These are phyloP conservation scores for Xylariaceae sp. DNA, from an alignment of 2,329 filamentous ascomycete species.

Conservation along the genomic window DNA sequence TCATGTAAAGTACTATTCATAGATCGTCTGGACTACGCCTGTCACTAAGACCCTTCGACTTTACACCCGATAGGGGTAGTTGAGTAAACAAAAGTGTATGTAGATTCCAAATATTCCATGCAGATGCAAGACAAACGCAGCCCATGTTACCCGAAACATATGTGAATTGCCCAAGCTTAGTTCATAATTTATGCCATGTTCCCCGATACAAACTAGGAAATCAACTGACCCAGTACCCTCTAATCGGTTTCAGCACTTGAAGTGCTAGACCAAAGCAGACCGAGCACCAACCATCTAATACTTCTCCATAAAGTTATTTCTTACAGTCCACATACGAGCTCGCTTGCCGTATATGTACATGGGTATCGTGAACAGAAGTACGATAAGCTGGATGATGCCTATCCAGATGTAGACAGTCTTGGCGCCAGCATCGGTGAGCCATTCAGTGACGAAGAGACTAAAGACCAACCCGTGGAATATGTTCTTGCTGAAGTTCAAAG, in stretches of 20 bases:
- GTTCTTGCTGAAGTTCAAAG: conserved; percentile 93
- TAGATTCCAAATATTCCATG: too few relatives aligned
- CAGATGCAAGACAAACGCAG: too few relatives aligned
- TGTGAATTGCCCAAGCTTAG: too few relatives aligned
- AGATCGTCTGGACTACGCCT: too few relatives aligned
- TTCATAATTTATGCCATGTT: too few relatives aligned
- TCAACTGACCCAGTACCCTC: too few relatives aligned
- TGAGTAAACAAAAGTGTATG: too few relatives aligned
- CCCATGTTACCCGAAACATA: too few relatives aligned
- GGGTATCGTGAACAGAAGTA: conserved; percentile 76
- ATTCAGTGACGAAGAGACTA: conserved; percentile 82
- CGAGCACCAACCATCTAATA: conserved; percentile 39
- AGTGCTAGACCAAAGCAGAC: not conserved
- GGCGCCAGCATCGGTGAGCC: conserved; percentile 75
- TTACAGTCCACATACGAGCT: conserved; percentile 90
- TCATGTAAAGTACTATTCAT: too few relatives aligned
- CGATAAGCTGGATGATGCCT: conserved; percentile 80
- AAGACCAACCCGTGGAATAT: conserved; percentile 89
- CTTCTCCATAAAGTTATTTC: conserved; percentile 84
- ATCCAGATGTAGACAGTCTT: conserved; percentile 80
- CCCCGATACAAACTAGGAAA: too few relatives aligned
- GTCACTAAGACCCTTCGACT: too few relatives aligned
- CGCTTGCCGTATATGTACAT: conserved; percentile 96
- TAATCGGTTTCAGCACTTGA: not conserved
- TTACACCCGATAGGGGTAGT: too few relatives aligned